Conservation (phyloP, 2,329 filamentous ascomycete species). For the Ceratocystis cubensis region DNA sequence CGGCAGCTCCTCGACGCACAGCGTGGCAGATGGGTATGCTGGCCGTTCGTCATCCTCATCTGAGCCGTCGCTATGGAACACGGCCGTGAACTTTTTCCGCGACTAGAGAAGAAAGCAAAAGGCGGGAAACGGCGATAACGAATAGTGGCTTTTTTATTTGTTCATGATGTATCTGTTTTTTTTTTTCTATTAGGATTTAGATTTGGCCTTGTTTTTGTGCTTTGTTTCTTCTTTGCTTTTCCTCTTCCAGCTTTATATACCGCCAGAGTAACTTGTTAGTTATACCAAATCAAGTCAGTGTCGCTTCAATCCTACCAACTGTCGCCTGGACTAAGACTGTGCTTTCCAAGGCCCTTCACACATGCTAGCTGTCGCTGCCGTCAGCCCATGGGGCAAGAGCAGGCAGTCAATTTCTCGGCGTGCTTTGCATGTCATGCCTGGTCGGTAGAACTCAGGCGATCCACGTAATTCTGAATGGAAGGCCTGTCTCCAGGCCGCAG, state of each 20-base stretch:
- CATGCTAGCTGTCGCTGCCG: no score
- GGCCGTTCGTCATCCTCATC: background rate
- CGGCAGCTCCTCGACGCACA: slow-evolving; percentile 7
- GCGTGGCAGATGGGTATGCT: slow-evolving; percentile 12
- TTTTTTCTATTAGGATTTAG: background rate
- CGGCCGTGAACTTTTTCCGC: slow-evolving; percentile 16
- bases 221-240: background rate
- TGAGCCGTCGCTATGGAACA: slow-evolving; percentile 15
- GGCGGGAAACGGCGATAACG: background rate
- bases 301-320: background rate
- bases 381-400: no score
- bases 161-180: background rate
- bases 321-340: no score
- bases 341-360: no score
- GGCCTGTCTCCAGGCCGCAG: no score
- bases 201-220: background rate
- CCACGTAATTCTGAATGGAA: no score
- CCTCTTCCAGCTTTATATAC: slow-evolving; percentile 5
- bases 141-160: background rate
- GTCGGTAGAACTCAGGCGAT: no score
- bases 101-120: background rate
- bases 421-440: no score
- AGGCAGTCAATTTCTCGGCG: no score
- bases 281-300: background rate
- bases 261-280: slow-evolving; percentile 16